These are phyloP conservation scores for Brasenia schreberi DNA, from an alignment of 164 flowering plant species.

Conservation along the genomic window DNA sequence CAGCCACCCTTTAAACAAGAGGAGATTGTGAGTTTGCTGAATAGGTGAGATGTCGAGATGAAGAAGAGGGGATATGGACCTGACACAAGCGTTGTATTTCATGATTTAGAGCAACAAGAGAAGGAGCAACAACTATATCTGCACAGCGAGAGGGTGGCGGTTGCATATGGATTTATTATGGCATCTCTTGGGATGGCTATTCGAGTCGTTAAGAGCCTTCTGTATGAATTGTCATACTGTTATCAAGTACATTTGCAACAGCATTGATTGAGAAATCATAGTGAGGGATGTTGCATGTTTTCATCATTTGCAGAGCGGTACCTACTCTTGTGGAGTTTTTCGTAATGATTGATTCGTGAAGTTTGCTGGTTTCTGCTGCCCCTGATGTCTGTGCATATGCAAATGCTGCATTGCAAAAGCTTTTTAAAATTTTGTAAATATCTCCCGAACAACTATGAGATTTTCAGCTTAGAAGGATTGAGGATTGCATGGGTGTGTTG, in stretches of 20 bases:
- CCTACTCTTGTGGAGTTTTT: too few species aligned
- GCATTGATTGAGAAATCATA: slow-evolving; percentile 39
- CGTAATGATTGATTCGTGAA: too few species aligned
- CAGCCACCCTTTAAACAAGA: slow-evolving; percentile 11
- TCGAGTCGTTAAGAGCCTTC: slow-evolving; percentile 59
- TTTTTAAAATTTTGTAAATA: too few species aligned
- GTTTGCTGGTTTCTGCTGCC: too few species aligned
- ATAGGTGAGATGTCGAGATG: slow-evolving; percentile 50
- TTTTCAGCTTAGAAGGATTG: too few species aligned
- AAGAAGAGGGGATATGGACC: slow-evolving; percentile 70
- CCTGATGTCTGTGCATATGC: too few species aligned
- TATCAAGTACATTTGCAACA: slow-evolving; percentile 36
- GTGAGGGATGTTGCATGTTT: slow-evolving; percentile 67
- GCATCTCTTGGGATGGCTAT: slow-evolving; percentile 36
- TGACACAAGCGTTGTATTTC: slow-evolving; percentile 61
- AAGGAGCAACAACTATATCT: slow-evolving; percentile 56
- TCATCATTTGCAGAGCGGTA: slow-evolving; percentile 25
- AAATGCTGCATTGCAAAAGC: too few species aligned
- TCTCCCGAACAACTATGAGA: too few species aligned
- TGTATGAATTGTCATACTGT: slow-evolving; percentile 74
- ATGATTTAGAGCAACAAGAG: slow-evolving; percentile 62
- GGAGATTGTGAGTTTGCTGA: slow-evolving; percentile 36
- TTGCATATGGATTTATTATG: slow-evolving; percentile 69
- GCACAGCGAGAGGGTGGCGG: slow-evolving; percentile 79
- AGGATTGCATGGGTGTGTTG: too few species aligned